Conservation (phyloP, 1,139 yeast species). For the Debaryomyces udenii region DNA sequence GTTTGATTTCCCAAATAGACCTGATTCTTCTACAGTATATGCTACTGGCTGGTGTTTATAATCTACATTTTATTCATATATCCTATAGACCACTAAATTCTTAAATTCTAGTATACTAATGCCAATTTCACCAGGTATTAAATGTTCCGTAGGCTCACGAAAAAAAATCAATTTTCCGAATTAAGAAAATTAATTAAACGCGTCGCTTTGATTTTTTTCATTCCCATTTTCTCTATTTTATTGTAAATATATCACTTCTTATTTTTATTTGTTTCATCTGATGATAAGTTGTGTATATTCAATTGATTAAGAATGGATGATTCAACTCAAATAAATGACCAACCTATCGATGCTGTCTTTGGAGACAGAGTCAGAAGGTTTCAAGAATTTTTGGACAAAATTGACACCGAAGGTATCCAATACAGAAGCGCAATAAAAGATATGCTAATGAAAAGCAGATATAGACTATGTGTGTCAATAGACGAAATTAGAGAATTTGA, state of each 20-base stretch:
- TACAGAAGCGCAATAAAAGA: conserved; percentile 71
- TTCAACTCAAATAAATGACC: conserved; percentile 26
- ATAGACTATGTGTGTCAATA: conserved; percentile 72
- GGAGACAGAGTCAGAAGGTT: conserved; percentile 86
- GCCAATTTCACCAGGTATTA: neutral
- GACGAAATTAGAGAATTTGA: conserved; percentile 91
- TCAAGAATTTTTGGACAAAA: conserved; percentile 78
- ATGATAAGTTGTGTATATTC: conserved; percentile 1
- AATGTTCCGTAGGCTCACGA: neutral
- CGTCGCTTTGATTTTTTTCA: conserved; percentile 21
- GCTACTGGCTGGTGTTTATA: conserved; percentile 33
- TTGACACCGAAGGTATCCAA: conserved; percentile 50
- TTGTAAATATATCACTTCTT: conserved; percentile 7
- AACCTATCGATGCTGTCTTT: conserved; percentile 52
- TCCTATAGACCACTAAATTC: conserved; percentile 8
- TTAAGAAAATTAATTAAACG: conserved; percentile 37
- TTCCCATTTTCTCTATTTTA: conserved; percentile 1
- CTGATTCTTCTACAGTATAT: conserved; percentile 17
- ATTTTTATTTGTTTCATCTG: conserved; percentile 9
- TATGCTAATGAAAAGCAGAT: conserved; percentile 67
- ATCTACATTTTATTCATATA: conserved; percentile 1
- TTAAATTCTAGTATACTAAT: conserved; percentile 1
- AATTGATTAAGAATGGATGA: conserved; percentile 22
- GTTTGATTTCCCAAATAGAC: conserved; percentile 25
- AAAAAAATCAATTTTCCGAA: conserved; percentile 21